A percentile compares a stretch with the other conserved stretches of the same genome.
Evolutionary conservation across 1,284 basidiomycete genomes (phyloP).

Genomic region (Anthracocystis setariae): DNA sequence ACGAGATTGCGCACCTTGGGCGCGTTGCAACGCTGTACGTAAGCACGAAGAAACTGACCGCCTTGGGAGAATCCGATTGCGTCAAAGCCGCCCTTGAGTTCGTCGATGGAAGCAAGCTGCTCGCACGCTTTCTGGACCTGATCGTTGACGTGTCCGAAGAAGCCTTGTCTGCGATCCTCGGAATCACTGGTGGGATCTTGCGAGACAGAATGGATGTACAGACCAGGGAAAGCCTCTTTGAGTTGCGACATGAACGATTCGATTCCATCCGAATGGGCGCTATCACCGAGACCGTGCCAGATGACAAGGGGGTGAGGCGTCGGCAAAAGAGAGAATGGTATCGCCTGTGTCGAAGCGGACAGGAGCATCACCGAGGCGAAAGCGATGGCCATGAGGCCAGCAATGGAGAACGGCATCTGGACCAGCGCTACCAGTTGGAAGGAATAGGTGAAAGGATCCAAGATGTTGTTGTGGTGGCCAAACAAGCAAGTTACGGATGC

Average conservation of each 20-base stretch:
- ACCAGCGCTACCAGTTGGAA: neutral
- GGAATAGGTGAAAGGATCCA: neutral
- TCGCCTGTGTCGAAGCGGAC: conserved; percentile 7
- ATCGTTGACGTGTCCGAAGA: conserved; percentile 80
- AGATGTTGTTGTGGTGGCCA: neutral
- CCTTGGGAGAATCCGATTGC: conserved; percentile 60
- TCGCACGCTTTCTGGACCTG: conserved; percentile 77
- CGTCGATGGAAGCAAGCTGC: conserved; percentile 77
- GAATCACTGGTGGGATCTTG: conserved; percentile 76
- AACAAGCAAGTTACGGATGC: neutral
- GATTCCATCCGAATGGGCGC: conserved; percentile 70
- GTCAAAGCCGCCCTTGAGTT: conserved; percentile 75
- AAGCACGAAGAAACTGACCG: conserved; percentile 90
- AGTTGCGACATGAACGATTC: conserved; percentile 77
- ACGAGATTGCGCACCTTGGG: conserved; percentile 73
- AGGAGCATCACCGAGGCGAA: conserved; percentile 12
- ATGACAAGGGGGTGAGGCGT: conserved; percentile 74
- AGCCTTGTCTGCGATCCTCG: conserved; percentile 78
- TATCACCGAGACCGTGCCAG: conserved; percentile 91
- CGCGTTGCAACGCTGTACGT: conserved; percentile 82
- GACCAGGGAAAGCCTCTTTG: conserved; percentile 79
- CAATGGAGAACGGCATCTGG: conserved; percentile 13
- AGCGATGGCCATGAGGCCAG: conserved; percentile 14
- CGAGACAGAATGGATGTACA: conserved; percentile 82
- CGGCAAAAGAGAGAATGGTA: conserved; percentile 31